phyloP scores from a whole-genome alignment of 169 alveolate species.

The Eimeria acervulina region DNA sequence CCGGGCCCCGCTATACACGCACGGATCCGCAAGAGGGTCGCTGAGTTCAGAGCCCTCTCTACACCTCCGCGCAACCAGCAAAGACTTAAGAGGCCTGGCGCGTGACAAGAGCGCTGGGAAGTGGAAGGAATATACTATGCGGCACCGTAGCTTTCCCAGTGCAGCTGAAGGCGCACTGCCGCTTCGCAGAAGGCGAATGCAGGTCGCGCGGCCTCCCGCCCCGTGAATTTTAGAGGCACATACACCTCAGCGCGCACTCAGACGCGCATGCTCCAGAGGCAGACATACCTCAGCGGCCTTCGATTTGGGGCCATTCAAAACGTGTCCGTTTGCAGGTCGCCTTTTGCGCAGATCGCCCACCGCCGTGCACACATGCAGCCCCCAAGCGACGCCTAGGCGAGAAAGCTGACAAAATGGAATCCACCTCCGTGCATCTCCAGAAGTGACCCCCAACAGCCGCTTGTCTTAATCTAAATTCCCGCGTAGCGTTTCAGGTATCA shows the following conservation, averaged over 20 bases:
- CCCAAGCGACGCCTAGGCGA: conserved; percentile 3
- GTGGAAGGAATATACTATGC: neutral
- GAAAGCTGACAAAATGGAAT: neutral
- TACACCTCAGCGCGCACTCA: neutral
- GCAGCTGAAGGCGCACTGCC: conserved; percentile 1
- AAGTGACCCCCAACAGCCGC: neutral
- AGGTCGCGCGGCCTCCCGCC: neutral
- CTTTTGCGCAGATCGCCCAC: neutral
- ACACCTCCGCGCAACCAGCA: neutral
- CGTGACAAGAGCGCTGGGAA: neutral
- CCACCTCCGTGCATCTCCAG: neutral
- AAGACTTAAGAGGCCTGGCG: neutral
- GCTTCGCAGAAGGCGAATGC: neutral
- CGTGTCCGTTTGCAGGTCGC: neutral
- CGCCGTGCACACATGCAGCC: conserved; percentile 24
- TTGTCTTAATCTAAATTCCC: neutral
- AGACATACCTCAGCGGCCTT: conserved; percentile 47
- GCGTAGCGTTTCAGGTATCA: neutral
- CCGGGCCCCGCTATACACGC: neutral
- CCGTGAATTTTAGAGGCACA: neutral
- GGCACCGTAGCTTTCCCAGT: neutral
- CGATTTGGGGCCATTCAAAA: neutral
- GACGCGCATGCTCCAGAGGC: conserved; percentile 22
- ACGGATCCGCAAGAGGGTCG: neutral
- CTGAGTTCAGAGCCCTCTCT: neutral